Evolutionary conservation across 164 flowering plant species (phyloP).

Genomic region (Brasenia schreberi): DNA sequence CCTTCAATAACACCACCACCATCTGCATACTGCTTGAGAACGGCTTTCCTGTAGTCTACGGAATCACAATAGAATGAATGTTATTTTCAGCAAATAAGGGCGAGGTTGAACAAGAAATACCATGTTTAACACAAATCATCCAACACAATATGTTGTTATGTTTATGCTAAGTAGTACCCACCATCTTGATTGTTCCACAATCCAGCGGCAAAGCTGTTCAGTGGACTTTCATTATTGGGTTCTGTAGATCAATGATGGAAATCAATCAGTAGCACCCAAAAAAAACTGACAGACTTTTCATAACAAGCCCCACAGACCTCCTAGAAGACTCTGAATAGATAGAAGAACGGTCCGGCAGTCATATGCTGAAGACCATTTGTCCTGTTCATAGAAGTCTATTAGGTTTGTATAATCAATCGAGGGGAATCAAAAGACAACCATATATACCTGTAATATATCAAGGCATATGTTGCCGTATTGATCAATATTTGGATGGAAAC

Average conservation of each 20-base stretch:
- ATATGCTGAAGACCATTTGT: slow-evolving; percentile 97
- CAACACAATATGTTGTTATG: neutral
- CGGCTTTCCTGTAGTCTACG: slow-evolving; percentile 85
- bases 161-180: neutral
- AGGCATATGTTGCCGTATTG: slow-evolving; percentile 76
- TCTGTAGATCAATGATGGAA: slow-evolving; percentile 22
- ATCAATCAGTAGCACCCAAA: neutral
- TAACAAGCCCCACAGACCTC: slow-evolving; percentile 21
- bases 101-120: too few species aligned
- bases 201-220: slow-evolving; percentile 75
- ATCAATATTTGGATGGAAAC: slow-evolving; percentile 95
- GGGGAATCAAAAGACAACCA: neutral
- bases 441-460: slow-evolving; percentile 78
- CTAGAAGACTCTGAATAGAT: slow-evolving; percentile 84
- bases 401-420: neutral
- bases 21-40: slow-evolving; percentile 48
- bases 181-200: slow-evolving; percentile 48
- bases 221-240: slow-evolving; percentile 84
- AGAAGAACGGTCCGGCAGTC: slow-evolving; percentile 77
- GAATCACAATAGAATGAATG: neutral
- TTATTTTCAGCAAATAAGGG: neutral
- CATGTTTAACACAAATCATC: neutral
- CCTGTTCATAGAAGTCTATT: slow-evolving; percentile 24
- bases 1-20: slow-evolving; percentile 1
- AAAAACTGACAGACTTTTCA: neutral